Evolutionary conservation across 2,329 filamentous ascomycete species (phyloP).

Genomic region (Pestalotiopsis sp.): DNA sequence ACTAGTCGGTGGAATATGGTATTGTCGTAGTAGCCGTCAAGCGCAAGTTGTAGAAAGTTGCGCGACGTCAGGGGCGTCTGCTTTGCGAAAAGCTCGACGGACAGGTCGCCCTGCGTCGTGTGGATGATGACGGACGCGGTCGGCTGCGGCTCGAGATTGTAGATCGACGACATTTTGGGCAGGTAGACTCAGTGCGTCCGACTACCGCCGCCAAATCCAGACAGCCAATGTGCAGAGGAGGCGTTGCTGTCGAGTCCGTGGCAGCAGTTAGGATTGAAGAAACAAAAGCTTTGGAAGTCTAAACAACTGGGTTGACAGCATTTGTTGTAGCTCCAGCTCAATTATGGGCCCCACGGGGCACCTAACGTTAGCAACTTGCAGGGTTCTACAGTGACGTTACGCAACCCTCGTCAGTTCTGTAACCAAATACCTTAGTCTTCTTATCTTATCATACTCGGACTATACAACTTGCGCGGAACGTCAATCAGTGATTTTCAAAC

Average conservation of each 20-base stretch:
- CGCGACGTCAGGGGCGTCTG: constrained; percentile 89
- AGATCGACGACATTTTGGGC: constrained; percentile 76
- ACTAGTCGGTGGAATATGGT: constrained; percentile 94
- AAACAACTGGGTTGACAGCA: neutral
- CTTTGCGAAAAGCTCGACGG: constrained; percentile 92
- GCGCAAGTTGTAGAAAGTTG: constrained; percentile 93
- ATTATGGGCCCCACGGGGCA: no score
- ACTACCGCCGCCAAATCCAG: neutral
- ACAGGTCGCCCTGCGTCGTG: constrained; percentile 86
- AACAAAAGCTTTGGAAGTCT: neutral
- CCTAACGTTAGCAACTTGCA: no score
- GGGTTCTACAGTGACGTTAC: no score
- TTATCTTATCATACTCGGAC: no score
- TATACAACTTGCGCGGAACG: no score
- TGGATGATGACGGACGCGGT: constrained; percentile 90
- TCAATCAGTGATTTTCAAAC: no score
- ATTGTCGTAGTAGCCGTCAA: constrained; percentile 93
- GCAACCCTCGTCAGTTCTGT: no score
- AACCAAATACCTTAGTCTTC: no score
- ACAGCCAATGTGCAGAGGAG: neutral
- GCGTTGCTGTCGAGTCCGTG: neutral
- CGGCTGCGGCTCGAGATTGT: constrained; percentile 93
- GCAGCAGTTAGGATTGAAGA: neutral
- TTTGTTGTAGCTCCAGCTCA: no score
- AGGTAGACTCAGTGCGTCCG: neutral